Base-by-base conservation (phyloP, 2,329 filamentous ascomycete species). In the Colletotrichum lini region DNA sequence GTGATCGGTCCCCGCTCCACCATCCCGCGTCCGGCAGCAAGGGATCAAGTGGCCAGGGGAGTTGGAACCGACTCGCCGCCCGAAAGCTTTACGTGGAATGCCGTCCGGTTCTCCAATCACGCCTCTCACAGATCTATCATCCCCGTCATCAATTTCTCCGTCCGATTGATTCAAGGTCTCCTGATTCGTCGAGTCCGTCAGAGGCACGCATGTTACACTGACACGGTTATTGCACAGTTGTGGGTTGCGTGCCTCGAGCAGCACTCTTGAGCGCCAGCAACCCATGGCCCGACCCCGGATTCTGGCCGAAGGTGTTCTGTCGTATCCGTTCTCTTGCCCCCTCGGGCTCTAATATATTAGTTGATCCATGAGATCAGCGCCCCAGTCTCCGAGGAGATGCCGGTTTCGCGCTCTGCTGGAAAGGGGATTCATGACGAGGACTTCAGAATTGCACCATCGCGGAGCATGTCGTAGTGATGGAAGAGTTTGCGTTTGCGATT, bases 1-100 rank as follows among this genome's bases (percentile, higher is more conserved):
- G 62, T 65, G 62, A 65, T 65, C 62, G 30, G 40, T 49, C 26
- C 52, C 49, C 40, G 50, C 62, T 56, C 62, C 52, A 65, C 62
- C 40, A 38, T 56, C 52, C 52, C 52, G 26, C 40, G 38, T 26
- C 30, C 26, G 23, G 8, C 26, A 30, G 52, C 52, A 38, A 49
- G 18, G 42, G 42, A 30, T 38, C 30, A 47, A 57, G n/a, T 40
- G 45, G 45, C n/a, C n/a, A 21, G n/a, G 30, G 8, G 2, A 30
- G 30, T 30, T 8, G 30, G 16, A 49, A 10, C 18, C 45, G 12
- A 49, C 18, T 21, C n/a, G 45, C 45, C 8, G 45, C 45, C 45
- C 7, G 45, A 49, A 49, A 49, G 45, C 16, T 65, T 56, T 56
- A 47, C 44, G 53, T 58, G 26, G 45, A 30, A 59, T 30, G 26